phyloP scores from a whole-genome alignment of 257 asterid genomes.

The Henckelia pumila region DNA sequence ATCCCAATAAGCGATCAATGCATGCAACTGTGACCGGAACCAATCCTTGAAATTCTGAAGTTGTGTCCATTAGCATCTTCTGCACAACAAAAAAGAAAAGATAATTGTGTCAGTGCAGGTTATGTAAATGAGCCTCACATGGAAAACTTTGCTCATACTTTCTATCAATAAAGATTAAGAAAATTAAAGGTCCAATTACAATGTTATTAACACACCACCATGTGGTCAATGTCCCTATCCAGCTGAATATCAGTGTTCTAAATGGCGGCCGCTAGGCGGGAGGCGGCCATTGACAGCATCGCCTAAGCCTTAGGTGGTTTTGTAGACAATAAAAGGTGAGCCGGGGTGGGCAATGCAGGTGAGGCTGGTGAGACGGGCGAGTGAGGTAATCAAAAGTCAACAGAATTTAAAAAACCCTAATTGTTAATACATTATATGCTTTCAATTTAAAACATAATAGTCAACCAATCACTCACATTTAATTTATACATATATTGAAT shows the following conservation, averaged over 20 bases:
- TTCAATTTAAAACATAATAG: too few species aligned
- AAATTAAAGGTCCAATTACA: background rate
- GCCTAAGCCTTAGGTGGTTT: too few species aligned
- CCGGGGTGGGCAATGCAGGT: too few species aligned
- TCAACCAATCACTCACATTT: too few species aligned
- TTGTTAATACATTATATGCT: too few species aligned
- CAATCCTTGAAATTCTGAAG: conserved; percentile 60
- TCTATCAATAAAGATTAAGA: background rate
- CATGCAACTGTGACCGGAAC: conserved; percentile 70
- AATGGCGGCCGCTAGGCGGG: too few species aligned
- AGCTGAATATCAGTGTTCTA: conserved; percentile 14
- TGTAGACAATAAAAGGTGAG: too few species aligned
- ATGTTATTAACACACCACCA: background rate
- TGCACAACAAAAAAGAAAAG: conserved; percentile 40
- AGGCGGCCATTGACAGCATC: too few species aligned
- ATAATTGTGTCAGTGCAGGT: conserved; percentile 19
- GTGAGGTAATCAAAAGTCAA: too few species aligned
- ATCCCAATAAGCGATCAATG: conserved; percentile 74
- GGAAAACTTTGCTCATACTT: background rate
- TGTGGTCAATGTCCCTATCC: conserved; percentile 10
- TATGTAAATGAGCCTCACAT: conserved; percentile 7
- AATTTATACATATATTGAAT: too few species aligned
- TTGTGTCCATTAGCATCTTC: conserved; percentile 63
- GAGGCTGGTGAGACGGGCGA: too few species aligned
- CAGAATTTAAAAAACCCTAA: too few species aligned